A percentile compares a stretch with the other conserved stretches of the same genome.
Evolutionary conservation across 192 early-diverging fungal species (phyloP).

Genomic region (Lobosporangium transversale): DNA sequence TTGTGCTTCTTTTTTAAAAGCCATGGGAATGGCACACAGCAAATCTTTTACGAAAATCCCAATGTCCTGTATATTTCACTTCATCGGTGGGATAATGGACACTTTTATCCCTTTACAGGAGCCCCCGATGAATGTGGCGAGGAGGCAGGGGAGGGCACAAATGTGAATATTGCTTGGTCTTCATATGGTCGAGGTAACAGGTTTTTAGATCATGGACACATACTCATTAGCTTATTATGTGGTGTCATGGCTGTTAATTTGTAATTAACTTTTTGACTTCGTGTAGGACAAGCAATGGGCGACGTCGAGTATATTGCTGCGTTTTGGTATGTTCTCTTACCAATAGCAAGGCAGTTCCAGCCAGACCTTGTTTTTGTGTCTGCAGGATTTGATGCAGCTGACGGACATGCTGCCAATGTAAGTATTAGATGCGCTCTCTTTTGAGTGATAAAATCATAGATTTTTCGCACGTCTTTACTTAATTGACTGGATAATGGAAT

Average conservation of each 20-base stretch:
- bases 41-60: constrained; percentile 74
- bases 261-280: background rate
- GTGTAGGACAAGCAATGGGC: constrained; percentile 61
- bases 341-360: constrained; percentile 74
- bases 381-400: constrained; percentile 81
- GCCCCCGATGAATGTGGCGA: constrained; percentile 66
- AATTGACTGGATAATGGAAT: background rate
- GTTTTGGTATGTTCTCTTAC: constrained; percentile 72
- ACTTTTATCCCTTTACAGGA: constrained; percentile 76
- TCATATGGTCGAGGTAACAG: constrained; percentile 58
- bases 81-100: constrained; percentile 77
- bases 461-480: background rate
- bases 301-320: constrained; percentile 80
- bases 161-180: constrained; percentile 62
- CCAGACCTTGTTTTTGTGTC: constrained; percentile 80
- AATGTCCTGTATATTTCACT: constrained; percentile 79
- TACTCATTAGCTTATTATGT: background rate
- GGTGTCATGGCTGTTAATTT: background rate
- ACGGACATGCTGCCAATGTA: constrained; percentile 68
- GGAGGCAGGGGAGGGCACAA: constrained; percentile 60
- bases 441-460: no score
- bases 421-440: constrained; percentile 4
- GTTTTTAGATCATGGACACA: no score
- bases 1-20: constrained; percentile 4
- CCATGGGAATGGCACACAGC: constrained; percentile 81